Conservation (phyloP, 2,329 filamentous ascomycete species). For the Colletotrichum sp. region DNA sequence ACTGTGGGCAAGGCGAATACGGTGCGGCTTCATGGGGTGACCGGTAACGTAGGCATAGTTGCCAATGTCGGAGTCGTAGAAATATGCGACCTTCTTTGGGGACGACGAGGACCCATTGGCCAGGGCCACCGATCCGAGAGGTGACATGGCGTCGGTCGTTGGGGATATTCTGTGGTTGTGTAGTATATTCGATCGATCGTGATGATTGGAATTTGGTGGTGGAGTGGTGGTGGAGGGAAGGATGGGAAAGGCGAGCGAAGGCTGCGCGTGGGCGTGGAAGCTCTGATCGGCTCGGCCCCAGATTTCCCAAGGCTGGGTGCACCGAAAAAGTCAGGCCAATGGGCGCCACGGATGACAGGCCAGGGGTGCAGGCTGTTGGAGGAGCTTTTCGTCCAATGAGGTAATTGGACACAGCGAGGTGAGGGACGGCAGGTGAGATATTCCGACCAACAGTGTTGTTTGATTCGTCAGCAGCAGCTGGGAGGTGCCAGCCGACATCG, state of each 20-base stretch:
- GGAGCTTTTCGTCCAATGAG: not conserved
- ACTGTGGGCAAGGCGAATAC: constrained; percentile 92
- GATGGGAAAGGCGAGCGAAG: constrained; percentile 13
- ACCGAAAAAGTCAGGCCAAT: not conserved
- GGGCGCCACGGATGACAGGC: not conserved
- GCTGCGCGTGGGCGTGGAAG: constrained; percentile 13
- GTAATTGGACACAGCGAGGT: not conserved
- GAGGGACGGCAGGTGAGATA: not conserved
- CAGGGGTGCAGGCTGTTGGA: not conserved
- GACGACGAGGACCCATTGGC: constrained; percentile 45
- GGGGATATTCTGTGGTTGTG: not conserved
- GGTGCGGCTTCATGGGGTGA: constrained; percentile 99
- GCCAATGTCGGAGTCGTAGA: constrained; percentile 97
- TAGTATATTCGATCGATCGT: not conserved
- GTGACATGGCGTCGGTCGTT: constrained; percentile 21
- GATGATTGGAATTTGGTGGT: not conserved
- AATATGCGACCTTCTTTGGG: constrained; percentile 90
- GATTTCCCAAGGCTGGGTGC: constrained; percentile 22
- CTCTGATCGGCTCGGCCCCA: constrained; percentile 22
- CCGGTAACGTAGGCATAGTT: constrained; percentile 98
- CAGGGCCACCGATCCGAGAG: constrained; percentile 51
- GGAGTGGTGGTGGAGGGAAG: constrained; percentile 4
- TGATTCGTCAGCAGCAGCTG: not conserved
- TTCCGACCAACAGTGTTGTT: constrained; percentile 5
- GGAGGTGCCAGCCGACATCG: not conserved